phyloP scores from a whole-genome alignment of 495 filamentous ascomycete genomes.

The Lindgomyces ingoldianus region DNA sequence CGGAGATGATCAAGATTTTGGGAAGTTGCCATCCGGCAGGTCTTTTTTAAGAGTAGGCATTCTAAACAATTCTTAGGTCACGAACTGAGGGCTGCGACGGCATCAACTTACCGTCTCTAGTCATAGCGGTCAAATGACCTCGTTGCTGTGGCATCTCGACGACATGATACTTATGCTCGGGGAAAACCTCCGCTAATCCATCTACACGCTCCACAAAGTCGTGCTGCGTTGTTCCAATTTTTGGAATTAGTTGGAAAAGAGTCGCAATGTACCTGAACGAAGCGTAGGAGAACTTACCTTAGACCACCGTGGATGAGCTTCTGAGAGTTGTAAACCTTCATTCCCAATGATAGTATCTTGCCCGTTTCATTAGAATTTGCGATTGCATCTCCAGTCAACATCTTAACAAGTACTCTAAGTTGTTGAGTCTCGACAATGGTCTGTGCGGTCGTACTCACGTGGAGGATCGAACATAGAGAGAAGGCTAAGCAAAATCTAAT shows the following conservation, averaged over 20 bases:
- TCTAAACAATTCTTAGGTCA: slow-evolving; percentile 36
- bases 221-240: slow-evolving; percentile 70
- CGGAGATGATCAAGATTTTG: slow-evolving; percentile 76
- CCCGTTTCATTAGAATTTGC: slow-evolving; percentile 79
- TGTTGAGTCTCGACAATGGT: slow-evolving; percentile 75
- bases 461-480: slow-evolving; percentile 79
- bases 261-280: too few relatives aligned
- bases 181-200: slow-evolving; percentile 76
- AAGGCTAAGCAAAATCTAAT: slow-evolving; percentile 69
- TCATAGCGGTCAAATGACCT: slow-evolving; percentile 75
- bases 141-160: slow-evolving; percentile 74
- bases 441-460: slow-evolving; percentile 74
- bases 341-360: slow-evolving; percentile 76
- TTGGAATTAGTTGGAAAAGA: too few relatives aligned
- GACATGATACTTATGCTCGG: slow-evolving; percentile 78
- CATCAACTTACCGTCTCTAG: slow-evolving; percentile 57
- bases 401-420: slow-evolving; percentile 76
- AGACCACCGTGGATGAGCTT: slow-evolving; percentile 75
- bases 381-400: slow-evolving; percentile 78
- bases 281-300: too few relatives aligned
- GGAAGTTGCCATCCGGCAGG: slow-evolving; percentile 77
- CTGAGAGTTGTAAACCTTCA: slow-evolving; percentile 77
- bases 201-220: slow-evolving; percentile 75
- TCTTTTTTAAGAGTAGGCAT: slow-evolving; percentile 69
- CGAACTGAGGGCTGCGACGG: too few relatives aligned